Evolutionary conservation across 148 eudicot species (phyloP), one percentile per base, ranked within the genome.

Genomic region (Cornus florida): DNA sequence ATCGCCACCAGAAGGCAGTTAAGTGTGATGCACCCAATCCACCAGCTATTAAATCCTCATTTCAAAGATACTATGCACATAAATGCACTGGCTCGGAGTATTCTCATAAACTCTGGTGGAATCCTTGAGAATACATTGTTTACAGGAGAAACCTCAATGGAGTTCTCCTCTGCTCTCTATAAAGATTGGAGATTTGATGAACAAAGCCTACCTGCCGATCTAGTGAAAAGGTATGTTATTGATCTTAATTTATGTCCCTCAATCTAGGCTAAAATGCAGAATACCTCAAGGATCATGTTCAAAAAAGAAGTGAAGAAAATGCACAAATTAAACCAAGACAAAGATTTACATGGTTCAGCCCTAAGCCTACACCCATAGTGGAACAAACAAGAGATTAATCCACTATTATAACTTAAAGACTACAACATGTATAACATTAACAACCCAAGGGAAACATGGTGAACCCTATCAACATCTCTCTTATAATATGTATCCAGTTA

Each of bases 131-230:
- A 67, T 69, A 82, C 50, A n/a, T 35, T 82, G 3, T 77, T 70
- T 77, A 32, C 76, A 3, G 88, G 81, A 2, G 43, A 28, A 59
- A 23, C 62, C 64, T 76, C 85, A 16, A 82, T 85, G 82, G 85
- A 85, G 73, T 16, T 79, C 16, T 82, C 88, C 67, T 76, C 83
- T 17, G 70, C 74, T 13, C 41, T 79, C 20, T 85, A 85, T 53
- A 85, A 80, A 71, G 75, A 76, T 31, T 85, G 88, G 88, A 79
- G 62, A 66, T 85, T 85, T 67, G 76, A 65, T 43, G 81, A 85
- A 16, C 88, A 85, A 73, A 67, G 81, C 78, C 88, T 85, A 35
- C 88, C 85, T 0, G 65, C 59, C 0, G 87, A 85, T 69, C 83
- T 85, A 11, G 14, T 76, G 39, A 76, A 76, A 67, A 76, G 78